Evolutionary conservation across 192 early-diverging fungal species (phyloP).

Genomic region (Nowakowskiella sp.): DNA sequence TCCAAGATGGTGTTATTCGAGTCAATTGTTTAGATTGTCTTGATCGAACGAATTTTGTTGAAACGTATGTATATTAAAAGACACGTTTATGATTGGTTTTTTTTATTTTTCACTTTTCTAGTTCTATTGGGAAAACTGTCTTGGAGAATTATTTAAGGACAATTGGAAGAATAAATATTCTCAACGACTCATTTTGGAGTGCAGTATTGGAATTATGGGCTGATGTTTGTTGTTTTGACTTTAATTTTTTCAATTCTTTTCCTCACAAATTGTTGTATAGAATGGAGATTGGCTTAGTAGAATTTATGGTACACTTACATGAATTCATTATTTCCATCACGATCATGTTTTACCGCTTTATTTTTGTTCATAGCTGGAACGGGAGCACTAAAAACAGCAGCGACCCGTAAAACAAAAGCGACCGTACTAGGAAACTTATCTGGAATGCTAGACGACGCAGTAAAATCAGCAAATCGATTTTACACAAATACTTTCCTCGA

Average conservation of each 20-base stretch:
- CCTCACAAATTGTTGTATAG: slow-evolving; percentile 7
- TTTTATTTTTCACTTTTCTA: neutral
- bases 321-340: neutral
- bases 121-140: slow-evolving; percentile 13
- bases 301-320: slow-evolving; percentile 51
- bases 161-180: slow-evolving; percentile 10
- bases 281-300: slow-evolving; percentile 90
- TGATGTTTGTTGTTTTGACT: slow-evolving; percentile 20
- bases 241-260: neutral
- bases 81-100: neutral
- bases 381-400: slow-evolving; percentile 85
- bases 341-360: neutral
- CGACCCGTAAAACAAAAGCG: slow-evolving; percentile 82
- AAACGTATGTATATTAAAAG: slow-evolving; percentile 33
- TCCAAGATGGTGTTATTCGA: slow-evolving; percentile 78
- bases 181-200: slow-evolving; percentile 15
- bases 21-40: slow-evolving; percentile 83
- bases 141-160: slow-evolving; percentile 10
- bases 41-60: slow-evolving; percentile 91
- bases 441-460: slow-evolving; percentile 83
- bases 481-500: slow-evolving; percentile 96
- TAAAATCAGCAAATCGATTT: slow-evolving; percentile 86
- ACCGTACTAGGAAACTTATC: slow-evolving; percentile 52
- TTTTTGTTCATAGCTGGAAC: slow-evolving; percentile 62
- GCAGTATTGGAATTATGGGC: slow-evolving; percentile 44